Evolutionary conservation across 2,329 filamentous ascomycete species (phyloP).

Genomic region (Cordyceps cateniannulata): DNA sequence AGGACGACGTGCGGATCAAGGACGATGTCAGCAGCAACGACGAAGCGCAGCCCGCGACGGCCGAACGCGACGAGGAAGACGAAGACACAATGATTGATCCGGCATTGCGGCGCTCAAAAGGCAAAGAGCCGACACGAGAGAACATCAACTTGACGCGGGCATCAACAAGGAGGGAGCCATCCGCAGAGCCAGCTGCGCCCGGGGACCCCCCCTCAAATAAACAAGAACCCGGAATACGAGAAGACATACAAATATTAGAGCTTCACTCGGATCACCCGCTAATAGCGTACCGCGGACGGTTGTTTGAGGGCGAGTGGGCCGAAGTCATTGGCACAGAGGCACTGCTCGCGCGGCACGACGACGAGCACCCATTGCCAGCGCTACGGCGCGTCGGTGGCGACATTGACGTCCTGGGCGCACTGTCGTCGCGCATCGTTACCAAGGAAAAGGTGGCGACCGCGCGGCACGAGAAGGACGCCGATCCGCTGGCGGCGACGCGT

Average conservation of each 20-base stretch:
- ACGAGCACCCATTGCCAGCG: slow-evolving; percentile 33
- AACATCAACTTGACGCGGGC: slow-evolving; percentile 10
- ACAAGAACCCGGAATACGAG: slow-evolving; percentile 14
- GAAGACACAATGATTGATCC: slow-evolving; percentile 23
- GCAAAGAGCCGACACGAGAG: slow-evolving; percentile 11
- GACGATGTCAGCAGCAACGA: slow-evolving; percentile 24
- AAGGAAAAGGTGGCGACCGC: slow-evolving; percentile 54
- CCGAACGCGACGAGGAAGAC: slow-evolving; percentile 25
- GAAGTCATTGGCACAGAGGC: slow-evolving; percentile 80
- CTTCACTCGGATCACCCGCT: slow-evolving; percentile 71
- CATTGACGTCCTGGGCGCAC: slow-evolving; percentile 67
- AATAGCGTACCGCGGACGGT: slow-evolving; percentile 68
- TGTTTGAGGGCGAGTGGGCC: slow-evolving; percentile 77
- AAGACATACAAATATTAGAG: slow-evolving; percentile 71
- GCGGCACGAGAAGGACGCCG: slow-evolving; percentile 28
- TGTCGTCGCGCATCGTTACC: slow-evolving; percentile 63
- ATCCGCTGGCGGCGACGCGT: slow-evolving; percentile 33
- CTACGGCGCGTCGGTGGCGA: slow-evolving; percentile 37
- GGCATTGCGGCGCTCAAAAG: slow-evolving; percentile 18
- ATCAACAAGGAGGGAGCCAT: not conserved
- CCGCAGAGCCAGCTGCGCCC: slow-evolving; percentile 4
- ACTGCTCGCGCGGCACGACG: slow-evolving; percentile 62
- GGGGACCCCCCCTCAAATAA: slow-evolving; percentile 7
- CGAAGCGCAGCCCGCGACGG: slow-evolving; percentile 25
- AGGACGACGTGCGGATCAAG: slow-evolving; percentile 15